Conservation (phyloP, 1,284 basidiomycete species). For the Fomitiporia mediterranea region DNA sequence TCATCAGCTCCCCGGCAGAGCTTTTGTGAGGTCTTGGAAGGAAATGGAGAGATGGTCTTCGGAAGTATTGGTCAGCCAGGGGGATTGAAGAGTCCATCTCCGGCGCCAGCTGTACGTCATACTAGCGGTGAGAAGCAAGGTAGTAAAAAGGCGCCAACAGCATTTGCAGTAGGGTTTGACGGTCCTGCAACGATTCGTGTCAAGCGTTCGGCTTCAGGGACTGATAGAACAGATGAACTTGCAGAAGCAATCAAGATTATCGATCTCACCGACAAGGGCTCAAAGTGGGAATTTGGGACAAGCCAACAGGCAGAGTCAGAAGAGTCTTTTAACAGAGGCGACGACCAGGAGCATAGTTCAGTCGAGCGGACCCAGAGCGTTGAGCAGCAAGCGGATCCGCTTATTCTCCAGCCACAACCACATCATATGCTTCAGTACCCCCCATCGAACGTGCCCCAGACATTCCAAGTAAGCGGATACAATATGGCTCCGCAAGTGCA, state of each 20-base stretch:
- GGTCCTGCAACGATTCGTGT: constrained; percentile 15
- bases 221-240: constrained; percentile 13
- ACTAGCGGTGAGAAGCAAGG: neutral
- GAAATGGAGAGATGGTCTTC: constrained; percentile 38
- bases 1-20: constrained; percentile 24
- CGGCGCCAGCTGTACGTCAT: constrained; percentile 20
- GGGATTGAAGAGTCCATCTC: constrained; percentile 30
- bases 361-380: neutral
- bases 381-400: neutral
- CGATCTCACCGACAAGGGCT: constrained; percentile 34
- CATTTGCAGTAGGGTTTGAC: constrained; percentile 10
- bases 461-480: constrained; percentile 13
- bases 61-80: constrained; percentile 42
- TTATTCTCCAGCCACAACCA: constrained; percentile 18
- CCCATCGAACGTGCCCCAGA: neutral
- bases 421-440: constrained; percentile 18
- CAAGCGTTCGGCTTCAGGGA: constrained; percentile 2
- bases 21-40: constrained; percentile 9
- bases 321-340: neutral
- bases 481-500: constrained; percentile 7
- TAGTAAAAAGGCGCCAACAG: neutral
- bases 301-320: constrained; percentile 29
- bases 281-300: constrained; percentile 58
- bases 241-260: constrained; percentile 28
- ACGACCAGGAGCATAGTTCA: neutral